These are phyloP conservation scores for Phlegmacium glaucopus DNA, from an alignment of 768 basidiomycete genomes.

Conservation along the genomic window DNA sequence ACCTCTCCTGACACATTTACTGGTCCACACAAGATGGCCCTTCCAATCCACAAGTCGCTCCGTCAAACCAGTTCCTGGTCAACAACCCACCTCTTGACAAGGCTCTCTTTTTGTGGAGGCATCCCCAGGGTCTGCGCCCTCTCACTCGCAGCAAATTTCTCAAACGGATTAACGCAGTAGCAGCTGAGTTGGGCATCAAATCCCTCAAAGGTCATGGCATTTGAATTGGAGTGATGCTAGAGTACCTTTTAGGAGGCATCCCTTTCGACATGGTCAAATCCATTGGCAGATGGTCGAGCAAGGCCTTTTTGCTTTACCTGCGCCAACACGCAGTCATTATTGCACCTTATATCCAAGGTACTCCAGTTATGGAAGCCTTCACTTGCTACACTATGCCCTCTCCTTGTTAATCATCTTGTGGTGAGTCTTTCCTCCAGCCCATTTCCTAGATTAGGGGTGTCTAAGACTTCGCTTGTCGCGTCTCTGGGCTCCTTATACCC, in stretches of 20 bases:
- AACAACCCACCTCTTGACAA: constrained; percentile 17
- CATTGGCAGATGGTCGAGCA: constrained; percentile 29
- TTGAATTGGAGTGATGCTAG: constrained; percentile 22
- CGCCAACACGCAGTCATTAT: constrained; percentile 17
- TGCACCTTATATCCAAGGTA: constrained; percentile 7
- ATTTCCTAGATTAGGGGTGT: no score
- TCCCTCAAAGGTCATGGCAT: constrained; percentile 25
- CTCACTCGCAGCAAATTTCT: constrained; percentile 8
- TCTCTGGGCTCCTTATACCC: no score
- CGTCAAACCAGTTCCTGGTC: constrained; percentile 20
- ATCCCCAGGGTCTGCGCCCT: background rate
- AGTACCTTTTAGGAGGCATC: constrained; percentile 23
- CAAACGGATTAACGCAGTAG: background rate
- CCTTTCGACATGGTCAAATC: constrained; percentile 20
- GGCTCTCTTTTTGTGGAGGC: constrained; percentile 9
- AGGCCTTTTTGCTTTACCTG: constrained; percentile 28
- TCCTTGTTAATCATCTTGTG: no score
- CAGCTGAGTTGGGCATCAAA: no score
- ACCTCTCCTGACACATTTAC: constrained; percentile 4
- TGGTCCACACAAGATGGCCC: constrained; percentile 20
- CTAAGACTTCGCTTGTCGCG: no score
- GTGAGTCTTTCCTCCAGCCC: no score
- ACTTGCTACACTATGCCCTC: no score
- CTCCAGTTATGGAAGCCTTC: no score
- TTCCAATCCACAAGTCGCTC: constrained; percentile 14